These are phyloP conservation scores for Isoetes taiwanensis DNA, from an alignment of 75 land plant genomes.

Conservation along the genomic window DNA sequence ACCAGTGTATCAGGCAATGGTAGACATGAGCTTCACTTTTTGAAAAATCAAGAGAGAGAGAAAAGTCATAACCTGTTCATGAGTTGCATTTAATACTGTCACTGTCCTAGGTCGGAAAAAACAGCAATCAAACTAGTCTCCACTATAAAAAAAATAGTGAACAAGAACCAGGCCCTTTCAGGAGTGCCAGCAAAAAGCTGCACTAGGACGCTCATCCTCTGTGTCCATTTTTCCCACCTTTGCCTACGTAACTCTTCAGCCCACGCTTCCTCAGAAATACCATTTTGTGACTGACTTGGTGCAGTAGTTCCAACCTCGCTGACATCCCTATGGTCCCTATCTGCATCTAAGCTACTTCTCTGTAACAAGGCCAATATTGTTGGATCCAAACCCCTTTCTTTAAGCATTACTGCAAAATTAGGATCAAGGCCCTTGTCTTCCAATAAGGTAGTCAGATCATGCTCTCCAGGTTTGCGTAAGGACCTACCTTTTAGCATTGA, in stretches of 20 bases:
- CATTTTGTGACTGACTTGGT: slow-evolving; percentile 36
- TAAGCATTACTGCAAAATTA: slow-evolving; percentile 95
- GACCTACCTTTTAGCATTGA: too few species aligned
- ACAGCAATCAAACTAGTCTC: slow-evolving; percentile 66
- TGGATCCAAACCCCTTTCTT: slow-evolving; percentile 94
- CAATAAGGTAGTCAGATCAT: slow-evolving; percentile 57
- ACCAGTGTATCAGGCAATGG: too few species aligned
- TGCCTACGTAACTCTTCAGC: slow-evolving; percentile 64
- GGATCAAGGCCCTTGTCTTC: slow-evolving; percentile 98
- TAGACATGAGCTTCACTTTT: too few species aligned
- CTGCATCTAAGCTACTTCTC: slow-evolving; percentile 97
- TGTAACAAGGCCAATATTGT: slow-evolving; percentile 83
- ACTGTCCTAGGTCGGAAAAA: slow-evolving; percentile 63
- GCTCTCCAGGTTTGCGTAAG: too few species aligned
- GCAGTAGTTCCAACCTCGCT: slow-evolving; percentile 38
- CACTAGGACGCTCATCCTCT: slow-evolving; percentile 31
- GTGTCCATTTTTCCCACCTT: slow-evolving; percentile 62
- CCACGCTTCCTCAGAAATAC: slow-evolving; percentile 40
- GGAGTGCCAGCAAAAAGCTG: slow-evolving; percentile 74
- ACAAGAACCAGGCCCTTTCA: slow-evolving; percentile 81
- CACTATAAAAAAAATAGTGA: slow-evolving; percentile 64
- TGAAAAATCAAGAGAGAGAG: too few species aligned
- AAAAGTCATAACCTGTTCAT: slow-evolving; percentile 59
- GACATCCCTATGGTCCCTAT: slow-evolving; percentile 79
- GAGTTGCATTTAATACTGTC: slow-evolving; percentile 58